phyloP scores from a whole-genome alignment of 2,329 filamentous ascomycete species.

The Pseudogymnoascus sp. region DNA sequence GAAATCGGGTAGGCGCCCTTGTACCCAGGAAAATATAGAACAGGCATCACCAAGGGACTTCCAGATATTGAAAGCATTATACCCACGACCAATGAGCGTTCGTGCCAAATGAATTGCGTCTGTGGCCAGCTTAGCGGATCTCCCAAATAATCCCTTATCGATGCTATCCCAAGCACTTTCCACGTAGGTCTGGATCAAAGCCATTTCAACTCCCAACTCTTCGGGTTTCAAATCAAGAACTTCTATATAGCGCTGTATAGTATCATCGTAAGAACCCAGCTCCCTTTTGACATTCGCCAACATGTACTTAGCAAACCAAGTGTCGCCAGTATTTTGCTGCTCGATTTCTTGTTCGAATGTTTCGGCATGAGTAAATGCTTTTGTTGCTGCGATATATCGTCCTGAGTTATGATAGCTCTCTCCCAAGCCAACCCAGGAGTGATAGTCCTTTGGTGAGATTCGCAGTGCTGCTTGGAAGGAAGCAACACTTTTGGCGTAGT shows the following conservation, averaged over 20 bases:
- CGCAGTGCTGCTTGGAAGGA: slow-evolving; percentile 86
- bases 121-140: slow-evolving; percentile 62
- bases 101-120: slow-evolving; percentile 62
- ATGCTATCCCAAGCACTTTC: slow-evolving; percentile 72
- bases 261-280: slow-evolving; percentile 79
- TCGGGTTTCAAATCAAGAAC: slow-evolving; percentile 60
- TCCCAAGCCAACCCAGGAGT: slow-evolving; percentile 94
- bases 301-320: slow-evolving; percentile 96
- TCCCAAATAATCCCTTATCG: slow-evolving; percentile 79
- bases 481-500: slow-evolving; percentile 79
- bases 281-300: slow-evolving; percentile 90
- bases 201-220: slow-evolving; percentile 82
- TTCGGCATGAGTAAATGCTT: slow-evolving; percentile 81
- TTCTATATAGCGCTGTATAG: slow-evolving; percentile 65
- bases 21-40: slow-evolving; percentile 72
- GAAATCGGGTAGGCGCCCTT: slow-evolving; percentile 55
- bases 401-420: slow-evolving; percentile 95
- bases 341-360: slow-evolving; percentile 56
- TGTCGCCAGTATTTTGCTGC: slow-evolving; percentile 54
- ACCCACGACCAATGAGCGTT: slow-evolving; percentile 46
- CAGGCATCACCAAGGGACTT: slow-evolving; percentile 86
- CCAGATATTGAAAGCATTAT: slow-evolving; percentile 88
- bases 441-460: slow-evolving; percentile 77
- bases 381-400: slow-evolving; percentile 85
- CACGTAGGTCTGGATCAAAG: slow-evolving; percentile 77